Evolutionary conservation across 306 rosid species (phyloP).

Genomic region (Vigna hirtella): DNA sequence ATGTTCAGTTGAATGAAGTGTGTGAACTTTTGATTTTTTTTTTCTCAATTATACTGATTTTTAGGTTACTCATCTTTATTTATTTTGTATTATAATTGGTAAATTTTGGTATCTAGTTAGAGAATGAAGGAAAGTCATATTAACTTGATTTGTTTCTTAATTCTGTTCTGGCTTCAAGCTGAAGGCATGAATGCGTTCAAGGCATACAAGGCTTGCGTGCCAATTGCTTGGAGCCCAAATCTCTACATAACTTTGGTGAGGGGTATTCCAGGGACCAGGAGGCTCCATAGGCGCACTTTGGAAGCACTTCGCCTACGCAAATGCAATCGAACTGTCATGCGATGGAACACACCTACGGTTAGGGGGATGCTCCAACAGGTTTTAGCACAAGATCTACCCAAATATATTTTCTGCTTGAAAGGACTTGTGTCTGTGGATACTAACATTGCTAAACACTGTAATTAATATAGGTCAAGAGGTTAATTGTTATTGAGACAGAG

Average conservation of each 20-base stretch:
- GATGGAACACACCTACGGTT: constrained; percentile 90
- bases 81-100: neutral
- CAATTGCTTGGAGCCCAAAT: constrained; percentile 85
- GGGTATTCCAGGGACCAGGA: constrained; percentile 96
- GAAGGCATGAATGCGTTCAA: constrained; percentile 86
- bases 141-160: constrained; percentile 27
- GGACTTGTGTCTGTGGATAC: neutral
- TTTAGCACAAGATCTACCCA: constrained; percentile 8
- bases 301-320: constrained; percentile 87
- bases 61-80: neutral
- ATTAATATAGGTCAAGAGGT: constrained; percentile 78
- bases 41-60: neutral
- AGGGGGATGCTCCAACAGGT: constrained; percentile 98
- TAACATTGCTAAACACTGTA: constrained; percentile 36
- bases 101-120: constrained; percentile 16
- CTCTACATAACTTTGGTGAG: constrained; percentile 88
- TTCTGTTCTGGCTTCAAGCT: constrained; percentile 54
- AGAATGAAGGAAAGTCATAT: neutral
- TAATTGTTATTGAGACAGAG: constrained; percentile 84
- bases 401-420: constrained; percentile 25
- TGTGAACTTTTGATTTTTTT: neutral
- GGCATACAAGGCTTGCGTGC: constrained; percentile 86
- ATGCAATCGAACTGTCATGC: constrained; percentile 94
- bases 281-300: constrained; percentile 82
- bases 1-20: neutral